These are phyloP conservation scores for Citrullus mucosospermus DNA, from an alignment of 306 rosid species.

Conservation along the genomic window DNA sequence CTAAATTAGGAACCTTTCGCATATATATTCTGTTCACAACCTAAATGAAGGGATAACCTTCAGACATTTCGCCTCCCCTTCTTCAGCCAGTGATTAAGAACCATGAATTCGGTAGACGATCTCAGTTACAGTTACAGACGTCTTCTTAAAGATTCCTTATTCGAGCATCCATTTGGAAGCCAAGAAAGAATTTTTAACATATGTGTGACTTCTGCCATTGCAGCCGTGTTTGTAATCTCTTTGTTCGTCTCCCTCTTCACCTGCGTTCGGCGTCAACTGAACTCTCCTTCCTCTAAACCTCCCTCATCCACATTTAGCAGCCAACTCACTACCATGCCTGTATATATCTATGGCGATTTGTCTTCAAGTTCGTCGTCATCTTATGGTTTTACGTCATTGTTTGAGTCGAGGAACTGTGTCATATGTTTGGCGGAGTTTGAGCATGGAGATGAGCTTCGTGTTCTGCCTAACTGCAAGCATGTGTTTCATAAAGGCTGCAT, in stretches of 20 bases:
- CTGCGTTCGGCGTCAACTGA: background rate
- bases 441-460: background rate
- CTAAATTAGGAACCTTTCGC: background rate
- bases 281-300: background rate
- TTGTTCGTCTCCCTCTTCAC: background rate
- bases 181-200: background rate
- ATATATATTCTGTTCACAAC: background rate
- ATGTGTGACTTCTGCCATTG: background rate
- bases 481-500: slow-evolving; percentile 4
- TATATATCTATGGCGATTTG: background rate
- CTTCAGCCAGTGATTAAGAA: background rate
- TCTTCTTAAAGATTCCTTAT: background rate
- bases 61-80: background rate
- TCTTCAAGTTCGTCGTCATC: background rate
- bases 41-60: background rate
- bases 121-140: background rate
- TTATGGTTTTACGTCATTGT: background rate
- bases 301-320: background rate
- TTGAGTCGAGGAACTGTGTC: background rate
- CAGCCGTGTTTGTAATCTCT: background rate
- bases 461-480: background rate
- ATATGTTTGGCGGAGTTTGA: slow-evolving; percentile 5
- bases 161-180: background rate
- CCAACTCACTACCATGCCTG: background rate
- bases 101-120: background rate